Evolutionary conservation across 2,329 filamentous ascomycete species (phyloP), one percentile per base, ranked within the genome.

Genomic region (Metarhizium sp.): DNA sequence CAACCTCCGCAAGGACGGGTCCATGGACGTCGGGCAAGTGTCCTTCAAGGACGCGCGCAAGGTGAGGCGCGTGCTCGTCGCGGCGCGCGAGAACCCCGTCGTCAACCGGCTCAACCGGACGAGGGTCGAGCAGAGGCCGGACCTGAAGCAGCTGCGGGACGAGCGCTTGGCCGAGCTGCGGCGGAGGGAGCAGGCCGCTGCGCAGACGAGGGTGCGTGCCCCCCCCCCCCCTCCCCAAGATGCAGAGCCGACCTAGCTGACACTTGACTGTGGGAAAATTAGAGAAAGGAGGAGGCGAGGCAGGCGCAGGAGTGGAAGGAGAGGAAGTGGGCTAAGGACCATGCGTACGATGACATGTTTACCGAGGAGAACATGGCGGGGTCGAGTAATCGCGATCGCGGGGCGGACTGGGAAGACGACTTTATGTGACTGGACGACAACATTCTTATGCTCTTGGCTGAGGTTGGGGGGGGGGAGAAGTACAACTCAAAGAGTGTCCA

Each of bases 41-140:
- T 87, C 88, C 60, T 99, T 97, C 77, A 92, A 96, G 67, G 90
- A 96, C 71, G 81, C 80, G 45, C 90, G 90, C 65, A 86, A 86
- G 73, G 91, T 96, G 60, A 92, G 88, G 74, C 86, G 86, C 62
- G 76, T 96, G 56, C 83, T 95, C 56, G 88, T 99, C 16, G 71
- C 84, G 11, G 80, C 86, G 67, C 83, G 92, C 53, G 89, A 95
- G 69, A 99, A 99, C 70, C 75, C 85, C 51, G 90, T 96, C 65
- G 84, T 99, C 75, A 99, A 99, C 75, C 85, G 94, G n/a, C 82
- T 99, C 61, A 97, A 96, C 77, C 99, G 97, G 79, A 99, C 94
- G 40, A 90, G 87, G 63, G 82, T 88, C 38, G 92, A 97, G 74
- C 89, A 86, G 70, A 90, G 86, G 68, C 91, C 92, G 0, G 90